A percentile compares a stretch with the other conserved stretches of the same genome.
These are phyloP conservation scores for Avicennia marina DNA, from an alignment of 257 asterid genomes.

Conservation along the genomic window DNA sequence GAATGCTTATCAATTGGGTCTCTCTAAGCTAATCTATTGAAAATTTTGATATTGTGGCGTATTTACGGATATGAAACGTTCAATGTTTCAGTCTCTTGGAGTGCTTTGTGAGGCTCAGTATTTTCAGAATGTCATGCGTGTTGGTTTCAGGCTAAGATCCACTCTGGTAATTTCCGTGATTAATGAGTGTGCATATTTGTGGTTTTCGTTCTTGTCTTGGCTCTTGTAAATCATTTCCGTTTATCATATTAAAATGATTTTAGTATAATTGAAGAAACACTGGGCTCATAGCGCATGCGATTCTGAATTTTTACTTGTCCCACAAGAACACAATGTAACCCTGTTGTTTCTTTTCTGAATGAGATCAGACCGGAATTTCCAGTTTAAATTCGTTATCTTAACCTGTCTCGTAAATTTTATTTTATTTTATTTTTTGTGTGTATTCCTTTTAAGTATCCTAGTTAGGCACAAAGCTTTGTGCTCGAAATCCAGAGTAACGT, in stretches of 20 bases:
- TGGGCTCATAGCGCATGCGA: background rate
- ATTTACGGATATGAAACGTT: constrained; percentile 14
- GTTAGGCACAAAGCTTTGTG: no score
- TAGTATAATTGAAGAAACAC: background rate
- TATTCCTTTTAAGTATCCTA: no score
- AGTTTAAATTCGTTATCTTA: no score
- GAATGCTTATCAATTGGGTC: background rate
- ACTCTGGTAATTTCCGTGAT: constrained; percentile 79
- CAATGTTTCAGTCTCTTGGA: constrained; percentile 61
- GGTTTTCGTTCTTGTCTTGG: constrained; percentile 9
- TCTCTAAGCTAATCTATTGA: background rate
- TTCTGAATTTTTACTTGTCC: background rate
- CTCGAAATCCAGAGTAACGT: no score
- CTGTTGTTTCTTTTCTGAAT: no score
- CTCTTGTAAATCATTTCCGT: background rate
- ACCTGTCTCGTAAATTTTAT: no score
- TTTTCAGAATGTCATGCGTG: constrained; percentile 94
- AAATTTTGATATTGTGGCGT: background rate
- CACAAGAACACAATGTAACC: no score
- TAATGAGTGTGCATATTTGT: background rate
- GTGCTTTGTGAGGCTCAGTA: constrained; percentile 89
- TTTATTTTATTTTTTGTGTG: no score
- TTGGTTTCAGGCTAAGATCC: constrained; percentile 81
- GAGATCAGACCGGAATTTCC: no score
- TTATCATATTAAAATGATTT: background rate